Evolutionary conservation across 768 basidiomycete species (phyloP), one percentile per base, ranked within the genome.

Genomic region (Boletus reticulatus): DNA sequence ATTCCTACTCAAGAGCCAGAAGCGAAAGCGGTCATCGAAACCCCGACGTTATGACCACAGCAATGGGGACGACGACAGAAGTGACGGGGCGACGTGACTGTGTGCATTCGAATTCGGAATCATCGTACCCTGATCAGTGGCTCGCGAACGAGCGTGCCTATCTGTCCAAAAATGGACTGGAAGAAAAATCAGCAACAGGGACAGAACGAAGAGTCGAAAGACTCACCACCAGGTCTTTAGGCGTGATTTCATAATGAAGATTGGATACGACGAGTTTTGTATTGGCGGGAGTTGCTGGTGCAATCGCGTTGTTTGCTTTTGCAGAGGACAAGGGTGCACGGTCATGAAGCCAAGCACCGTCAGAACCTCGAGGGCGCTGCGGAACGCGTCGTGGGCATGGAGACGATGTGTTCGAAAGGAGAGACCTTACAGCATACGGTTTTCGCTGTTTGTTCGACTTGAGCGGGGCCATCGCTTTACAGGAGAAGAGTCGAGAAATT

Each of bases 91-190:
- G 70, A 63, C 52, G 59, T 63, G 67, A 71, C 62, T 55, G 61
- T 41, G 61, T 70, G 69, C 61, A 71, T 69, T 72, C 69, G 69
- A 72, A 77, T 67, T 74, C 73, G 75, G 76, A 75, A 70, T 67
- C 71, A 72, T 81, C 94, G 88, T 94, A 96, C 93, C 88, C 89
- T 92, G 74, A 96, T 93, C 73, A 84, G 76, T 76, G 93, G 93
- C 80, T 94, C 92, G 74, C 92, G 87, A 68, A 92, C 82, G 74
- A 96, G 84, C 77, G 90, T 92, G 78, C 93, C 93, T 73, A 92
- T 87, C 71, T 89, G 85, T 67, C 92, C 89, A 80, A 95, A 96
- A 64, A 95, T 92, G 74, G 82, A 80, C 92, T 95, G 64, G 4
- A 9, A 50, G 20, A 43, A 46, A 46, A 38, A 43, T 63, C 20